These are phyloP conservation scores for Gnomoniopsis sp. DNA, from an alignment of 2,329 filamentous ascomycete genomes.

Conservation along the genomic window DNA sequence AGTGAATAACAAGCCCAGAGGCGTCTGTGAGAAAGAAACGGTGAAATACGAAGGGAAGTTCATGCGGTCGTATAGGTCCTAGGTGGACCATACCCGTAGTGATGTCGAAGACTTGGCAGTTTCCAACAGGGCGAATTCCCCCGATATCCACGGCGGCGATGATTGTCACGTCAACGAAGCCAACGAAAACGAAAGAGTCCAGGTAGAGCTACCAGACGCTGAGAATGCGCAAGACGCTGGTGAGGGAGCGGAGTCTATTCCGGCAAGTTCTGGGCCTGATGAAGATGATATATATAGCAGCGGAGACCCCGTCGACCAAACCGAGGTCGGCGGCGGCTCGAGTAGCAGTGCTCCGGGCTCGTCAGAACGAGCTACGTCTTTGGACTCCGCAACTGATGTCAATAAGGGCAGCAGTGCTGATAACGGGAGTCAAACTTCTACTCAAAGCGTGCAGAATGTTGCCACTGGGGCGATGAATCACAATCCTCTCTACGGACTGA, in stretches of 20 bases:
- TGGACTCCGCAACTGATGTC: background rate
- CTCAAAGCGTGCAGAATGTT: too few relatives aligned
- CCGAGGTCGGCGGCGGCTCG: background rate
- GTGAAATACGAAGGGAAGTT: constrained; percentile 7
- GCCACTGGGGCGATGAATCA: too few relatives aligned
- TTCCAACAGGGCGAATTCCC: background rate
- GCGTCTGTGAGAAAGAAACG: constrained; percentile 17
- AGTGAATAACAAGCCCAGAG: constrained; percentile 9
- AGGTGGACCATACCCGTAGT: background rate
- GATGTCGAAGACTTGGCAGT: constrained; percentile 1
- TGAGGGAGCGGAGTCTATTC: background rate
- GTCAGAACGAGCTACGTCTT: background rate
- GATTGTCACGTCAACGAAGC: background rate
- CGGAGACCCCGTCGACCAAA: background rate
- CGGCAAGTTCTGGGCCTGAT: background rate
- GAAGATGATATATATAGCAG: background rate
- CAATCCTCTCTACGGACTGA: background rate
- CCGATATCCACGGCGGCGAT: background rate
- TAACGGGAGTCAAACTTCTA: too few relatives aligned
- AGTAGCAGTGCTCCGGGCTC: background rate
- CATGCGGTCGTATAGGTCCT: background rate
- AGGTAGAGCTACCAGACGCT: background rate
- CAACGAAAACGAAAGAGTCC: background rate
- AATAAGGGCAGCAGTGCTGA: background rate
- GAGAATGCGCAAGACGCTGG: background rate